A percentile compares a stretch with the other conserved stretches of the same genome.
Evolutionary conservation across 768 basidiomycete genomes (phyloP).

Genomic region (Collybia mongolica): DNA sequence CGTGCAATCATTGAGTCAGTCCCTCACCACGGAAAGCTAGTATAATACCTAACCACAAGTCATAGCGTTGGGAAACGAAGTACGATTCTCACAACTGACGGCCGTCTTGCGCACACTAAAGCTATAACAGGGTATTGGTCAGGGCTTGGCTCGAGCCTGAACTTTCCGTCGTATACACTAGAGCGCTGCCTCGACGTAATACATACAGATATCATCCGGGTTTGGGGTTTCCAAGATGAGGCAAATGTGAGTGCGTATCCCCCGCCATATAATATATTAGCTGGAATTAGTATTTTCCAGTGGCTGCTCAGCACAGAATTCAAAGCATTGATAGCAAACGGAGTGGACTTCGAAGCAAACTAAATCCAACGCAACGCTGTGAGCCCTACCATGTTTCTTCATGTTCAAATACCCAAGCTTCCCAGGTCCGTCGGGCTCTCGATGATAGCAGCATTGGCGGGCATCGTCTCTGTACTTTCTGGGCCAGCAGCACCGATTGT

Average conservation of each 20-base stretch:
- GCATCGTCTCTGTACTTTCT: constrained; percentile 9
- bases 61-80: too few species aligned
- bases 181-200: too few species aligned
- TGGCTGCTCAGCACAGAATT: constrained; percentile 8
- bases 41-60: too few species aligned
- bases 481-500: constrained; percentile 19
- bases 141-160: too few species aligned
- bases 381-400: constrained; percentile 2
- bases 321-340: constrained; percentile 15
- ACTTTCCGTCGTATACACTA: too few species aligned
- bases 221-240: constrained; percentile 25
- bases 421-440: constrained; percentile 9
- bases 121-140: too few species aligned
- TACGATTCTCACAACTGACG: too few species aligned
- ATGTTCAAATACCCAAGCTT: neutral
- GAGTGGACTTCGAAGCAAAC: constrained; percentile 5
- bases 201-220: constrained; percentile 17
- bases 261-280: neutral
- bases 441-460: constrained; percentile 12
- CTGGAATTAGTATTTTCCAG: constrained; percentile 12
- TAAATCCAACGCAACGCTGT: neutral
- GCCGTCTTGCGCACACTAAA: too few species aligned
- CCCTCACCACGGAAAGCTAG: neutral
- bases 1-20: constrained; percentile 22
- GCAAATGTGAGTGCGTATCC: constrained; percentile 9